A percentile compares a stretch with the other conserved stretches of the same genome.
Conservation (phyloP, 176 grass and related monocot species). For the Thalia dealbata region DNA sequence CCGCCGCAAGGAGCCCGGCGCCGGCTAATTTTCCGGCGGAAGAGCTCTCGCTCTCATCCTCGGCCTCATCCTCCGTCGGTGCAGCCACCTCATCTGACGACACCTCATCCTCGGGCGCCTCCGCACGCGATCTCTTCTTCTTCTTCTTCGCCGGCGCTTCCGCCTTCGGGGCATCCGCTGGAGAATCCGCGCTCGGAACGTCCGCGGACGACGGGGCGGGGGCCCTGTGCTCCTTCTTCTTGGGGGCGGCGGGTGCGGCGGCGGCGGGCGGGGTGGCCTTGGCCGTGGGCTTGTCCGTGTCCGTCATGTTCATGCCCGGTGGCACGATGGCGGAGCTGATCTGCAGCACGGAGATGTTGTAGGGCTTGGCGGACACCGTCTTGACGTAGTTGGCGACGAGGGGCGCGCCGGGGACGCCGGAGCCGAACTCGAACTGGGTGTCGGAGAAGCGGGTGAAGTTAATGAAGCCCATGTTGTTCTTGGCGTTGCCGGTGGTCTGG, state of each 20-base stretch:
- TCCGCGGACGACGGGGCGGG: too few relatives aligned
- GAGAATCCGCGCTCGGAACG: neutral
- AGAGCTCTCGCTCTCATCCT: neutral
- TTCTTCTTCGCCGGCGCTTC: too few relatives aligned
- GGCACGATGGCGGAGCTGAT: constrained; percentile 27
- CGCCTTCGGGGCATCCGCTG: too few relatives aligned
- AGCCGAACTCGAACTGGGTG: constrained; percentile 31
- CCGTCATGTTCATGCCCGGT: neutral
- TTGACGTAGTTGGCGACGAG: constrained; percentile 30
- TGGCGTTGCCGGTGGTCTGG: constrained; percentile 17
- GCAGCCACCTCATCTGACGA: neutral
- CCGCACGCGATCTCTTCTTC: too few relatives aligned
- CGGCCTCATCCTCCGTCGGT: too few relatives aligned
- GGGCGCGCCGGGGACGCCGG: neutral
- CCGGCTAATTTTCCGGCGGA: neutral
- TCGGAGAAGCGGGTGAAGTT: constrained; percentile 13
- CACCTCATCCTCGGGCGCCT: too few relatives aligned
- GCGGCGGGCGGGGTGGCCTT: too few relatives aligned
- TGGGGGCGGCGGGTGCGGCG: too few relatives aligned
- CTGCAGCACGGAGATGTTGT: constrained; percentile 43
- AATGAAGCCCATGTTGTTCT: constrained; percentile 22
- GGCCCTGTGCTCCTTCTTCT: too few relatives aligned
- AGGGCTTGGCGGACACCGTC: constrained; percentile 35
- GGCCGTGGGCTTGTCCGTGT: too few relatives aligned
- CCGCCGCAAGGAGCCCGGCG: neutral